phyloP scores from a whole-genome alignment of 1,139 yeast genomes.

The Candida mesenterica region DNA sequence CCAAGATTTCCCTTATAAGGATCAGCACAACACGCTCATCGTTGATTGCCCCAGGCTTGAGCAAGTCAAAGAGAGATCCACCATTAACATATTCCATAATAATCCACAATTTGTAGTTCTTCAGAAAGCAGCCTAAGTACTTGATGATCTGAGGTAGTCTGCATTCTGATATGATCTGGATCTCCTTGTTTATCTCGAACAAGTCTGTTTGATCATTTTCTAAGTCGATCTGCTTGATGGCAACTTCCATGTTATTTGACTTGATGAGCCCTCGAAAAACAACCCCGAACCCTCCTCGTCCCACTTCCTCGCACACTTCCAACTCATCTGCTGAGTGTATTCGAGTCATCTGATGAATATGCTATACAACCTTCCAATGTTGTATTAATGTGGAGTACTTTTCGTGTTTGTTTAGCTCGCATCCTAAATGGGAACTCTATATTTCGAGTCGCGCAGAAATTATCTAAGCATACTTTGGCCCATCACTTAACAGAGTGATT shows the following conservation, averaged over 20 bases:
- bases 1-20: conserved; percentile 57
- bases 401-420: neutral
- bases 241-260: conserved; percentile 51
- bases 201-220: conserved; percentile 76
- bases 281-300: conserved; percentile 86
- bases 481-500: no score
- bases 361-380: neutral
- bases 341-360: conserved; percentile 13
- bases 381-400: neutral
- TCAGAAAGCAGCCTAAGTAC: conserved; percentile 78
- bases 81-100: conserved; percentile 84
- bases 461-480: no score
- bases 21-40: conserved; percentile 51
- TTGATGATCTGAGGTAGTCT: conserved; percentile 66
- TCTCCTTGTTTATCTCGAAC: conserved; percentile 77
- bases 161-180: conserved; percentile 74
- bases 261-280: conserved; percentile 73
- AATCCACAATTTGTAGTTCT: conserved; percentile 80
- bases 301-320: conserved; percentile 71
- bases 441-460: neutral
- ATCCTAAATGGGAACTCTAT: no score
- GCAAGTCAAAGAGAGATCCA: conserved; percentile 72
- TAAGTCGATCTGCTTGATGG: conserved; percentile 72
- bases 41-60: conserved; percentile 57
- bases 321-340: conserved; percentile 39